These are phyloP conservation scores for Tetraselmis striata DNA, from an alignment of 139 green algal genomes.

Conservation along the genomic window DNA sequence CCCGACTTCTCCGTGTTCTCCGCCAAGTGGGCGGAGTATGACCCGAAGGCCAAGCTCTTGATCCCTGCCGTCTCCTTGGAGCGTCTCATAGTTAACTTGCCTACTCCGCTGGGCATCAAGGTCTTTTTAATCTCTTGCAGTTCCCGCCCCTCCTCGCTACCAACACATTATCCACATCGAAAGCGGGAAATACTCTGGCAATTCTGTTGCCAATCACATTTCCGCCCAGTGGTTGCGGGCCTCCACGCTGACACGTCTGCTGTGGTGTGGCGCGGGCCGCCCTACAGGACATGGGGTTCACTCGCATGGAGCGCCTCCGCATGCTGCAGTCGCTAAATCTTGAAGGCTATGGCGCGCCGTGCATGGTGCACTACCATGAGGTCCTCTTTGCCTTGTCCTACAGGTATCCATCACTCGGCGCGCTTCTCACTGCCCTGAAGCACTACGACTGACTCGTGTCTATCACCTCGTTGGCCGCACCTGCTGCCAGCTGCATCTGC, in stretches of 20 bases:
- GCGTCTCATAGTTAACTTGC: neutral
- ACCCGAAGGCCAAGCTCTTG: slow-evolving; percentile 2
- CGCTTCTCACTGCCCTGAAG: neutral
- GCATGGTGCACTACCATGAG: slow-evolving; percentile 28
- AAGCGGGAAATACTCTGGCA: no score
- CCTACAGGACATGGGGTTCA: neutral
- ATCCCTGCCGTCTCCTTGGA: neutral
- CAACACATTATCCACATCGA: no score
- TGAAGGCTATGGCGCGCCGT: neutral
- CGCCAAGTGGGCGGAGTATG: neutral
- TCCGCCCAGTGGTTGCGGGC: no score
- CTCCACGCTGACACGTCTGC: no score
- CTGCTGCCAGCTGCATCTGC: neutral
- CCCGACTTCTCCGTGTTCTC: neutral
- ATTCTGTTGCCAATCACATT: no score
- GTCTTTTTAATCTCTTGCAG: neutral
- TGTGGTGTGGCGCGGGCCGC: no score
- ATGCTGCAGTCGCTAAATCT: slow-evolving; percentile 17
- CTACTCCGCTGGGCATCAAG: neutral
- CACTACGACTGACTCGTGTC: neutral
- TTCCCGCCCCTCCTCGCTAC: no score
- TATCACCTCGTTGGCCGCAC: neutral
- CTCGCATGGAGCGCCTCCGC: slow-evolving; percentile 8
- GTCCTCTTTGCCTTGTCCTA: slow-evolving; percentile 21
- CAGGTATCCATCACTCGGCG: neutral